These are phyloP conservation scores for Lepidium sativum DNA, from an alignment of 345 rosid genomes.

Conservation along the genomic window DNA sequence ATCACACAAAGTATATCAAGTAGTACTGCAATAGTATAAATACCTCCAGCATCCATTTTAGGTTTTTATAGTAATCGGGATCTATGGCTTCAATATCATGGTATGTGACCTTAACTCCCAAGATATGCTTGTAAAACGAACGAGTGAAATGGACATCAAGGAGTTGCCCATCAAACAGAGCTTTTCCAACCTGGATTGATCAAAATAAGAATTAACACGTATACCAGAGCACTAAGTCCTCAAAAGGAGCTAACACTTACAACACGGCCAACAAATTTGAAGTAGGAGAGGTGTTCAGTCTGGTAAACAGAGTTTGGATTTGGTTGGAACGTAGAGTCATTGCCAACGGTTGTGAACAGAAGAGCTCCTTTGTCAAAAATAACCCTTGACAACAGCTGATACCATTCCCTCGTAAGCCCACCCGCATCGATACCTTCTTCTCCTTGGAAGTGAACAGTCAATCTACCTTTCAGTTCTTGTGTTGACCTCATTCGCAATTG, in stretches of 20 bases:
- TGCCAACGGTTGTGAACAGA: conserved; percentile 94
- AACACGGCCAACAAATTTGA: conserved; percentile 95
- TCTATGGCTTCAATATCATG: conserved; percentile 98
- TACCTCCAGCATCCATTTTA: conserved; percentile 99
- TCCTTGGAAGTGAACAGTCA: conserved; percentile 93
- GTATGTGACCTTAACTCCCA: conserved; percentile 85
- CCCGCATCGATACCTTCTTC: conserved; percentile 99
- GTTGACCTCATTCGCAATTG: conserved; percentile 82
- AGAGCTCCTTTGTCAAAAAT: conserved; percentile 93
- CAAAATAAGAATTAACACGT: conserved; percentile 5
- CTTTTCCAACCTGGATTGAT: conserved; percentile 80
- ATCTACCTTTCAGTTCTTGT: conserved; percentile 84
- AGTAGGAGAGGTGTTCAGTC: conserved; percentile 96
- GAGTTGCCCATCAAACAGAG: conserved; percentile 89
- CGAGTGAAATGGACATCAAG: conserved; percentile 97
- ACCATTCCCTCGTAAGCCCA: conserved; percentile 99
- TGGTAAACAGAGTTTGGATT: conserved; percentile 95
- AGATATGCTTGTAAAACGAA: conserved; percentile 92
- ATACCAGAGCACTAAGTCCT: neutral
- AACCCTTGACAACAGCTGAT: conserved; percentile 90
- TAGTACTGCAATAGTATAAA: neutral
- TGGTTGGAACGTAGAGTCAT: conserved; percentile 96
- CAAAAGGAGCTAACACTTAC: conserved; percentile 40
- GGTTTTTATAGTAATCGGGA: conserved; percentile 76
- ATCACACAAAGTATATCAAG: neutral